Evolutionary conservation across 1,284 basidiomycete species (phyloP), one percentile per base, ranked within the genome.

Genomic region (Pseudozyma flocculosa): DNA sequence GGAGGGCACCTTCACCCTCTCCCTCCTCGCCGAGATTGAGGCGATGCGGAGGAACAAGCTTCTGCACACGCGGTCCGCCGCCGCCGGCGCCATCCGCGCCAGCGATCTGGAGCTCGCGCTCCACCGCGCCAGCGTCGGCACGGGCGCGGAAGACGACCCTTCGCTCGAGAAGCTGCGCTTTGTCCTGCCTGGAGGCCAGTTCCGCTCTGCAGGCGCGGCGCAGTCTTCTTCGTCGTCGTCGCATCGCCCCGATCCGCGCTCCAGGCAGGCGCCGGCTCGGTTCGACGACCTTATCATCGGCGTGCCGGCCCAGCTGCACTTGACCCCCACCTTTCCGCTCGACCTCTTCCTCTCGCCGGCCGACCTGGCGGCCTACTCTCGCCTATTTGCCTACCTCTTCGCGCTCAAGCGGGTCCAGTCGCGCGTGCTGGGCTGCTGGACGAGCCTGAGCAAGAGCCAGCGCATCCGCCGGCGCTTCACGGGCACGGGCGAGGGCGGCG

Each of bases 401-500:
- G 87, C 90, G 0, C 79, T 94, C 40, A 85, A 90, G 29, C 88
- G 89, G 73, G 88, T 88, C 0, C 90, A 93, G 68, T 85, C 85
- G 0, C 84, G 85, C 21, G 84, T 92, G 9, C 86, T 91, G 54
- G 82, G 84, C 2, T 88, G 87, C 71, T 94, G 91, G 92, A 83
- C 86, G 1, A 86, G 86, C 0, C 81, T 94, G 22, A 90, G 88
- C 11, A 89, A 88, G 64, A 83, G 88, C 1, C 90, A 92, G 76
- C 84, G 90, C 9, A 86, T 85, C 2, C 82, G 90, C 36, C 82
- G 89, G 43, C 83, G 86, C 70, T 92, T 88, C 88, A 92, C 90
- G 3, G 89, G 89, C 2, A 82, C 88, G 0, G 87, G 87, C 7
- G 91, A 93, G 74, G 91, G 91, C 9, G 91, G 91, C 1, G 88